phyloP scores from a whole-genome alignment of 1,139 yeast species.

The Geotrichum histeridarum region DNA sequence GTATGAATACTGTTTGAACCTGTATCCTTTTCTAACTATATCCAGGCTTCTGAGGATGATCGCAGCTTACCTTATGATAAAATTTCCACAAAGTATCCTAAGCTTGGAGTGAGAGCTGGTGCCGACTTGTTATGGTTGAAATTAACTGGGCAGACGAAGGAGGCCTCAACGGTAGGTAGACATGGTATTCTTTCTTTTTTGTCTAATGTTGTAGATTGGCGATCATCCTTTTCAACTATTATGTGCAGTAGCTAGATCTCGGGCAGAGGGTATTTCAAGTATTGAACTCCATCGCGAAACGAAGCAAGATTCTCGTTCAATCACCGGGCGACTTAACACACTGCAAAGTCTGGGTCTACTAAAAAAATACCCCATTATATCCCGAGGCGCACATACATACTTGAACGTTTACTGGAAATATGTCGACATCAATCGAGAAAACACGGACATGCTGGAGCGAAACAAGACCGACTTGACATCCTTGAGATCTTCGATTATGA shows the following conservation, averaged over 20 bases:
- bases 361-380: constrained; percentile 34
- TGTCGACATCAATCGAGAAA: constrained; percentile 22
- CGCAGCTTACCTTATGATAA: constrained; percentile 19
- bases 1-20: background rate
- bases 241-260: constrained; percentile 36
- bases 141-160: constrained; percentile 36
- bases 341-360: constrained; percentile 37
- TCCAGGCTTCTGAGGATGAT: constrained; percentile 18
- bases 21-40: background rate
- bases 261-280: constrained; percentile 37
- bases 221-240: constrained; percentile 36
- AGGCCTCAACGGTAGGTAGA: constrained; percentile 11
- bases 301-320: constrained; percentile 41
- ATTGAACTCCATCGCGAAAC: constrained; percentile 37
- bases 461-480: constrained; percentile 36
- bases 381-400: constrained; percentile 34
- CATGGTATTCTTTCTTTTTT: background rate
- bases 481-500: constrained; percentile 45
- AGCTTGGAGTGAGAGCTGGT: constrained; percentile 32
- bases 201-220: constrained; percentile 29
- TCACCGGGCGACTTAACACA: constrained; percentile 35
- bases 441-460: constrained; percentile 7
- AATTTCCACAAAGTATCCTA: constrained; percentile 23
- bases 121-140: constrained; percentile 38
- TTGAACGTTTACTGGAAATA: constrained; percentile 33